Evolutionary conservation across 768 basidiomycete species (phyloP).

Genomic region (Mycena haematopus): DNA sequence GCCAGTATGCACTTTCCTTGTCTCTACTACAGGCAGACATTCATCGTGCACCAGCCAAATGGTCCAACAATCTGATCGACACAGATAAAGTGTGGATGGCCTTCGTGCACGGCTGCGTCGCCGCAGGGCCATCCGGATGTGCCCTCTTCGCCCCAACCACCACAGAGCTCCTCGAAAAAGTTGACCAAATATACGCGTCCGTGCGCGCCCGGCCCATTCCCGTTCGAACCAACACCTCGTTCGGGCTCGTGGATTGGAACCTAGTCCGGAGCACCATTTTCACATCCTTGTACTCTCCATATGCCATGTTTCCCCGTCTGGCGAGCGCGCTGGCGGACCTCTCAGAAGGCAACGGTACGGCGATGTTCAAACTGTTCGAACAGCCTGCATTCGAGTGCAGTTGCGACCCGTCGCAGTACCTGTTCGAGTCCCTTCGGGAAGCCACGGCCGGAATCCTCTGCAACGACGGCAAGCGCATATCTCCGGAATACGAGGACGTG

Average conservation of each 20-base stretch:
- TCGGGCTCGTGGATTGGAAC: conserved; percentile 47
- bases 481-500: conserved; percentile 9
- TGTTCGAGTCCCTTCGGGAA: conserved; percentile 4
- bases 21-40: background rate
- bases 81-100: conserved; percentile 42
- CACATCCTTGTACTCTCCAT: conserved; percentile 44
- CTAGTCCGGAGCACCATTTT: conserved; percentile 40
- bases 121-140: conserved; percentile 44
- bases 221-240: conserved; percentile 36
- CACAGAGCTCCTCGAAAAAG: conserved; percentile 40
- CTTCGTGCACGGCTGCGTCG: conserved; percentile 45
- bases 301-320: conserved; percentile 39
- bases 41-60: conserved; percentile 8
- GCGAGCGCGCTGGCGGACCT: conserved; percentile 45
- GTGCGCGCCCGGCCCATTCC: conserved; percentile 42
- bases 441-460: conserved; percentile 4
- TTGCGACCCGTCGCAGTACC: conserved; percentile 31
- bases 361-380: conserved; percentile 32
- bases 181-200: conserved; percentile 41
- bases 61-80: conserved; percentile 30
- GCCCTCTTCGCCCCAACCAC: conserved; percentile 47
- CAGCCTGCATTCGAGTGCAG: conserved; percentile 38
- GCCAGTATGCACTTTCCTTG: conserved; percentile 5
- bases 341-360: conserved; percentile 38
- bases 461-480: conserved; percentile 20